A percentile compares a stretch with the other conserved stretches of the same genome.
These are phyloP conservation scores for Chimonanthus praecox DNA, from an alignment of 164 flowering plant species.

Conservation along the genomic window DNA sequence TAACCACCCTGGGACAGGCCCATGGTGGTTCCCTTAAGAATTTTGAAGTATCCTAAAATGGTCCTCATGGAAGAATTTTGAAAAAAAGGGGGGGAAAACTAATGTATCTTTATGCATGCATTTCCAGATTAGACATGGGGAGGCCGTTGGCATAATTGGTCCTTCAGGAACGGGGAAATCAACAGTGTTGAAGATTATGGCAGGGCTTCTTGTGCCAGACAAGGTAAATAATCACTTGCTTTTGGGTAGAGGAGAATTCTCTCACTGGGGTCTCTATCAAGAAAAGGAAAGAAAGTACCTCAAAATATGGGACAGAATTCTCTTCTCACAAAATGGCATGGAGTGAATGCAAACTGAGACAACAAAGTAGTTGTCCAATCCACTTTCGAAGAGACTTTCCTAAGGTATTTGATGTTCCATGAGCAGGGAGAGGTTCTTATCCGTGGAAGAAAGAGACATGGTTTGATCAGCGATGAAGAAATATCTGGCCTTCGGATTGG, in stretches of 20 bases:
- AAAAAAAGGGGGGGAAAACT: not conserved
- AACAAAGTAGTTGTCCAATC: not conserved
- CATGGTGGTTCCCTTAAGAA: too few species aligned
- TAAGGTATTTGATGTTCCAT: constrained; percentile 9
- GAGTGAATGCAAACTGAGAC: not conserved
- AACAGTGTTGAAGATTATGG: constrained; percentile 84
- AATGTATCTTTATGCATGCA: not conserved
- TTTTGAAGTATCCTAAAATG: not conserved
- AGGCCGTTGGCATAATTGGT: constrained; percentile 98
- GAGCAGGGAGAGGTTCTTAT: constrained; percentile 87
- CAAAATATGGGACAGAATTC: not conserved
- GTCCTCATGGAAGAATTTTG: not conserved
- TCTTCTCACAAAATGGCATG: not conserved
- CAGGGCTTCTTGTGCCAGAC: constrained; percentile 98
- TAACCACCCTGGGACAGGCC: too few species aligned
- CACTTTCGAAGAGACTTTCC: not conserved
- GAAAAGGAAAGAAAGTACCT: not conserved
- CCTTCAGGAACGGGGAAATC: constrained; percentile 99
- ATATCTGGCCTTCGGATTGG: constrained; percentile 94
- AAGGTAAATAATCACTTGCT: constrained; percentile 37
- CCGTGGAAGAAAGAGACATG: constrained; percentile 70
- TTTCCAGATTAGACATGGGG: constrained; percentile 84
- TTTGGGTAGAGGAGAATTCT: not conserved
- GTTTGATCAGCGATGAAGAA: constrained; percentile 86
- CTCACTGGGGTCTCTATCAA: not conserved